Base-by-base conservation (phyloP, 257 asterid genomes). In the Solanum lycopersicoides region DNA sequence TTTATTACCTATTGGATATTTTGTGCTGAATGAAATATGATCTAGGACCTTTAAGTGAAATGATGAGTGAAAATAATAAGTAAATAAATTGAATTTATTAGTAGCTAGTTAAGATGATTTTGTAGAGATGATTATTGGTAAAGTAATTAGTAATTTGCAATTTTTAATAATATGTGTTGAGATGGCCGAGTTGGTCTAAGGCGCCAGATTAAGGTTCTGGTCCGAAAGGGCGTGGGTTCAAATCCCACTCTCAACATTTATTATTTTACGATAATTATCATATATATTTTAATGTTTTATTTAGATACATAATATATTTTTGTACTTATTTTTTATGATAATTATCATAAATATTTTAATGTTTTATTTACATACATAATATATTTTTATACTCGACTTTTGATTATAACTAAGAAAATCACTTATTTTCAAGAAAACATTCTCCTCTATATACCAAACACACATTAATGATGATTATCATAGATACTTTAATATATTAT, bases 101-200 rank as follows among this genome's bases (percentile, higher is more conserved):
- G 6, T 37, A 21, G 9, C 30, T 1, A 35, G 18, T 35, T 20
- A 9, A 35, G 47, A 18, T 32, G n/a, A 71, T 71, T 10, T 34
- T 72, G 20, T 32, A 69, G 76, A 30, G n/a, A 10, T 32, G 42
- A 69, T 10, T 37, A 37, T 18, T 35, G 0, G 2, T 0, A 23
- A 18, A 28, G 10, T 74, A 1, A 25, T 2, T 5, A 45, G 28
- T 4, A 45, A 28, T 53, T 9, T 0, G 11, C 63, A 2, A 18
- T 16, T 0, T 9, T 0, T 0, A 0, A 1, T 0, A 0, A 3
- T 0, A 4, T 15, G 3, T 18, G 98, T 95, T 95, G 99, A 94
- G 91, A 95, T 95, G 99, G 98, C 96, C 96, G 98, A 95, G 98
- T 94, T 95, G 96, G 98, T 97, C 97, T 95, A 95, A 95, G 96